Conservation (phyloP, 257 asterid species). For the Nicotiana obtusifolia region DNA sequence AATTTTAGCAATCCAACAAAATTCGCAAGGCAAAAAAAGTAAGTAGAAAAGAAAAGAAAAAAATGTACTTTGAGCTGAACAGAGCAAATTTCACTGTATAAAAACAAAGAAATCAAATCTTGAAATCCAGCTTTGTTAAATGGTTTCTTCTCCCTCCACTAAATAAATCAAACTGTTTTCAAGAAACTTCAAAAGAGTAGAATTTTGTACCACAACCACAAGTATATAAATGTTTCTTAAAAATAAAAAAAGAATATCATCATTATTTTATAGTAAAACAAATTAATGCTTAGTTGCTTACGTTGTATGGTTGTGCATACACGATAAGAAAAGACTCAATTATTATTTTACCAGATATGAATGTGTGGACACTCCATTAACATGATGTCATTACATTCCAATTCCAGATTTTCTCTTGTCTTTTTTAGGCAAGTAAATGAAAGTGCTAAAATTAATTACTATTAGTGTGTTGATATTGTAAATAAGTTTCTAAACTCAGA, state of each 20-base stretch:
- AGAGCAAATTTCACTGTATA: not conserved
- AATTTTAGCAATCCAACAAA: not conserved
- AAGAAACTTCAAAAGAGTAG: not conserved
- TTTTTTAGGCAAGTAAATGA: not conserved
- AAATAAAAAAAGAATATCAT: not conserved
- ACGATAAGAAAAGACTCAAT: not conserved
- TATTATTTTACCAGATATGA: not conserved
- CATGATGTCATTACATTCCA: not conserved
- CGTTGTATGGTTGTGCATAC: conserved; percentile 5
- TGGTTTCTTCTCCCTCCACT: too few relatives aligned
- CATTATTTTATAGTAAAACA: not conserved
- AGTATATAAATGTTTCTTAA: not conserved
- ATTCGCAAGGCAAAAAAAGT: not conserved
- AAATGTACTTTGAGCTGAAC: not conserved
- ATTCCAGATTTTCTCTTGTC: not conserved
- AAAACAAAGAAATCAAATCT: not conserved
- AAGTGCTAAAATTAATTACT: too few relatives aligned
- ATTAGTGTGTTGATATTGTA: too few relatives aligned
- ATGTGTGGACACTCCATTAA: not conserved
- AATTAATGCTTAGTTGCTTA: not conserved
- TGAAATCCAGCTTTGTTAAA: not conserved
- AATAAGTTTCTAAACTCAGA: too few relatives aligned
- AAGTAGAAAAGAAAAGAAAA: not conserved
- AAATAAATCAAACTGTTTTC: not conserved
- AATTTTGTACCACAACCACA: not conserved